Percentiles rank a stretch among this genome's conserved stretches.
Evolutionary conservation across 345 rosid genomes (phyloP).

Genomic region (Eucalyptus erythrocorys): DNA sequence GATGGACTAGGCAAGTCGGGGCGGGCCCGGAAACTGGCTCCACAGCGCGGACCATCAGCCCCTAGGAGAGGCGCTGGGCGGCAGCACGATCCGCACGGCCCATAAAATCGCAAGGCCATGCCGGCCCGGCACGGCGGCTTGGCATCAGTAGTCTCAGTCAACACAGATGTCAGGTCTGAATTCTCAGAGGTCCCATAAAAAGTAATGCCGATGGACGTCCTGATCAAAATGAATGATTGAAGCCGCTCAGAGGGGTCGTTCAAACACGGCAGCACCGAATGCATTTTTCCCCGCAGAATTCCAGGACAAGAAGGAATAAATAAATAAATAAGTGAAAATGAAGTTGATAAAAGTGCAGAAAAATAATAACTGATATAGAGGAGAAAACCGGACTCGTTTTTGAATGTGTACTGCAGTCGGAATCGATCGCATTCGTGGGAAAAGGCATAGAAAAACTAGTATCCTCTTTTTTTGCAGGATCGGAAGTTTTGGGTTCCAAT

Average conservation of each 20-base stretch:
- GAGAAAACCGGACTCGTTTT: neutral
- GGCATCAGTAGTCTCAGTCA: neutral
- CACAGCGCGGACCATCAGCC: neutral
- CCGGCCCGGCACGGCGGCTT: neutral
- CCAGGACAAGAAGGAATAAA: neutral
- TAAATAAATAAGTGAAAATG: neutral
- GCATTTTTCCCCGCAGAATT: neutral
- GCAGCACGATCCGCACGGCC: neutral
- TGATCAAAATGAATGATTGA: neutral
- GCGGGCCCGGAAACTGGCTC: neutral
- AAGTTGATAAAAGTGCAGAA: too few species aligned
- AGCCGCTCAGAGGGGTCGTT: neutral
- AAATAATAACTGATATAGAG: too few species aligned
- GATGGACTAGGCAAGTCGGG: neutral
- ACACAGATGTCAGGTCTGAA: neutral
- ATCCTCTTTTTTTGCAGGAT: neutral
- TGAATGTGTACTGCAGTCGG: accelerated
- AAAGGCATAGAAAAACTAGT: neutral
- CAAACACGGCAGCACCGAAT: neutral
- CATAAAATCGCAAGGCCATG: neutral
- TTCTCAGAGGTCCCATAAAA: neutral
- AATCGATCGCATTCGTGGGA: accelerated
- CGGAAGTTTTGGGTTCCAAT: accelerated
- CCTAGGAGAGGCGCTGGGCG: neutral
- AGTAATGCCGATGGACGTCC: neutral